phyloP scores from a whole-genome alignment of 495 filamentous ascomycete genomes.

The Penicillium daleae region DNA sequence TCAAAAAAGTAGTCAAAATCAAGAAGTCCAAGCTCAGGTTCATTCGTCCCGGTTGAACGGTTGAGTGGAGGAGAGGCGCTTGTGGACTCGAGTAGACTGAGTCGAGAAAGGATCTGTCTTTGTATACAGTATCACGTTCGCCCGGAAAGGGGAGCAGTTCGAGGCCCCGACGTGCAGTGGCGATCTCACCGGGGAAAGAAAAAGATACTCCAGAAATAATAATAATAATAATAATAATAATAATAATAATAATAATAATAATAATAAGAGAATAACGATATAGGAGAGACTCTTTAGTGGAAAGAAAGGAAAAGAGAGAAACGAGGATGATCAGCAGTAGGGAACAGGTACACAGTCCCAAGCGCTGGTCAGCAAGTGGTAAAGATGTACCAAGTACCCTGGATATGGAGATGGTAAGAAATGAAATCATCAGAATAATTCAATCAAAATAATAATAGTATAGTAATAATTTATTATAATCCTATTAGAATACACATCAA shows the following conservation, averaged over 20 bases:
- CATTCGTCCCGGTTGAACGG: neutral
- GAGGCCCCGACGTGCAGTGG: constrained; percentile 30
- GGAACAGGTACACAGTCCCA: neutral
- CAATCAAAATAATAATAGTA: neutral
- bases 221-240: neutral
- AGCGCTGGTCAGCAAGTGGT: too few relatives aligned
- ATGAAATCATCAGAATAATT: too few relatives aligned
- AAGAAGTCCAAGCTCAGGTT: neutral
- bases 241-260: neutral
- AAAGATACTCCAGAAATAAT: neutral
- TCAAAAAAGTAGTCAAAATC: constrained; percentile 10
- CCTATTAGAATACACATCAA: neutral
- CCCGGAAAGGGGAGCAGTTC: constrained; percentile 23
- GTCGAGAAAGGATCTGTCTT: neutral
- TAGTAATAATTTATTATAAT: neutral
- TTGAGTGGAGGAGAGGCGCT: neutral
- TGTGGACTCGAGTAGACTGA: neutral
- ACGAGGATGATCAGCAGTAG: neutral
- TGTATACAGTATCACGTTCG: constrained; percentile 25
- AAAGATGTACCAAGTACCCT: too few relatives aligned
- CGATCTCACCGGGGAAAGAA: constrained; percentile 20
- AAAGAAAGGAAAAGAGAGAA: too few relatives aligned
- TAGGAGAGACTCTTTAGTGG: too few relatives aligned
- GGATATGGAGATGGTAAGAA: neutral
- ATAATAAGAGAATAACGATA: neutral